Evolutionary conservation across 257 asterid genomes (phyloP), one percentile per base, ranked within the genome.

Genomic region (Solanum sitiens): DNA sequence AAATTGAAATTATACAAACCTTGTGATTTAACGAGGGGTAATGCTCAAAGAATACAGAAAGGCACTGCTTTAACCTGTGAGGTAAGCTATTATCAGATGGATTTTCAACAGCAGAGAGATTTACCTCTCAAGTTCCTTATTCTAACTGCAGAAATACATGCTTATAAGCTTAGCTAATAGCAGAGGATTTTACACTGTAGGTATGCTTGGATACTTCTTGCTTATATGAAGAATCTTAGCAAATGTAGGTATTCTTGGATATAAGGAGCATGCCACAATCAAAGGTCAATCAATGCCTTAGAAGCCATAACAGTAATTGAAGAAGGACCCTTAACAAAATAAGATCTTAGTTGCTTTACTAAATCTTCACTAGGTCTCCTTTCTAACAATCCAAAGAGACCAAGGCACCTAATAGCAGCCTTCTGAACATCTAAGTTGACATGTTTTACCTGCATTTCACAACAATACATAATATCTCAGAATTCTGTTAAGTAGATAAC

Each of bases 41-140:
- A 90, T 95, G 98, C 94, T 95, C 99, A 90, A 97, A 95, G 94
- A 97, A 97, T 86, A 97, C 98, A 6, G 96, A 95, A 56, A 95
- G 93, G 71, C 98, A 95, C 89, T 97, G 98, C 85, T 95, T 95
- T 94, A 97, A 91, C 95, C 99, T 96, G 91, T 88, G 85, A 86
- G 91, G 56, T 47, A 88, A 91, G 71, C 87, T 76, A 40, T 71
- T 73, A 83, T 88, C 89, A 86, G 86, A 86, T 61, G 70, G 63
- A 45, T 53, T 32, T 73, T 27, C n/a, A 70, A 80, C n/a, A n/a
- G n/a, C n/a, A n/a, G n/a, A n/a, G 86, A 11, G 30, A 82, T 77
- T 63, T 76, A 96, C 99, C 98, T 93, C 88, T 90, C 95, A 77
- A 92, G 92, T 89, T 89, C 92, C 74, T 91, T 91, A 59, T 87